Evolutionary conservation across 129 eudicot genomes (phyloP), one percentile per base, ranked within the genome.

Genomic region (Daucus carota): DNA sequence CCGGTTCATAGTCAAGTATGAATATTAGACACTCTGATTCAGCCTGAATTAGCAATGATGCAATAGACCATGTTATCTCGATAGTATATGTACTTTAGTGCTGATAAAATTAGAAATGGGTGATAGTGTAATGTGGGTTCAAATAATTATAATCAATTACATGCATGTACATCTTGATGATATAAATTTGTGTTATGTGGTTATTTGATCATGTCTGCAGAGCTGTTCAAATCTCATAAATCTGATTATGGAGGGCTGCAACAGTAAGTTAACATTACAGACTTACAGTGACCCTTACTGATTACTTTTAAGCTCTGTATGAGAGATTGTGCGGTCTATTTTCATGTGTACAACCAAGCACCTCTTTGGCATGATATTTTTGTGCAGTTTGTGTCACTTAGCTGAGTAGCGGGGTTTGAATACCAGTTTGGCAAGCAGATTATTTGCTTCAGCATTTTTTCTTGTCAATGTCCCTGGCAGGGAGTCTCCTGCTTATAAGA

Each of bases 31-130:
- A 17, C 33, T 40, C 73, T 41, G 52, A 10, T 70, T 70, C 74
- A 13, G 46, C 17, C 74, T 70, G 74, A 41, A 22, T 14, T 70
- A 41, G 74, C 50, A 70, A 70, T 70, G 74, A 70, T 70, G 38
- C 74, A n/a, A 10, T 41, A 24, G 74, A 70, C 74, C 28, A 70
- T 20, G 46, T 5, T 40, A 45, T 70, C 17, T 45, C 40, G 6
- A 41, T 38, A 42, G 26, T 38, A 71, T 43, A 32, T 26, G 26
- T 11, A 24, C 13, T 43, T 71, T 57, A 43, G 28, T 24, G 38
- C 75, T 36, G 74, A 41, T 70, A 11, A 71, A 26, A 12, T 43
- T 43, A 43, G 36, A 42, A 71, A 71, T 70, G 46, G 29, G 11
- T 36, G 17, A 38, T 9, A 18, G 29, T 70, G 73, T 36, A 70